Evolutionary conservation across 371 early-diverging fungal genomes (phyloP), one percentile per base, ranked within the genome.

Genomic region (Apophysomyces variabilis): DNA sequence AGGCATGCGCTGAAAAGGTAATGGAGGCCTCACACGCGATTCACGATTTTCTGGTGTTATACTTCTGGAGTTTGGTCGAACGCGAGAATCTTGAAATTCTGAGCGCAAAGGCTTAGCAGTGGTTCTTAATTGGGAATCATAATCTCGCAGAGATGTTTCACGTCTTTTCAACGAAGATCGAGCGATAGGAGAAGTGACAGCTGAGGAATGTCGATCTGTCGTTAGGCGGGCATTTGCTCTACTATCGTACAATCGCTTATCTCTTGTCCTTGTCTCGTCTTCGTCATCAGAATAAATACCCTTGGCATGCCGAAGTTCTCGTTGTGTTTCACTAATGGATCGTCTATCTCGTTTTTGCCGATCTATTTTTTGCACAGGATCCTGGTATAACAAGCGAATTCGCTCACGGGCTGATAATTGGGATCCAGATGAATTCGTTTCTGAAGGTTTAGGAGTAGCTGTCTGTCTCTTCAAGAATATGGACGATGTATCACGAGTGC

Each of bases 221-320:
- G 39, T 2, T 1, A 37, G 35, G 12, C 66, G 46, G 1, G 41
- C 46, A 39, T 61, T 18, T 4, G 58, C 32, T 37, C 61, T 63
- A 35, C 50, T 57, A 58, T 66, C 66, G 16, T 61, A 50, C 32
- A 63, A 46, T 13, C 65, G 66, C n/a, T 38, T 66, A 63, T 59
- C 65, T 41, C 36, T 41, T 44, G 50, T 61, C 56, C 14, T 18
- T 64, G 39, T 11, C 11, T 59, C 60, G 36, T 66, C 69, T 45
- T 73, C 75, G 16, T 76, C 77, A 61, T 79, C 79, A 1, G 77
- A 76, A 61, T 72, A 64, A 38, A 71, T 68, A n/a, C 79, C 79
- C 45, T 68, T 74, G 14, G 57, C 38, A 47, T 73, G 76, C n/a
- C 81, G 74, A 21, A 79, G 59, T 11, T 79, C 79, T n/a, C 77